These are phyloP conservation scores for Parasarocladium wereldwijsianum DNA, from an alignment of 2,329 filamentous ascomycete genomes.

Conservation along the genomic window DNA sequence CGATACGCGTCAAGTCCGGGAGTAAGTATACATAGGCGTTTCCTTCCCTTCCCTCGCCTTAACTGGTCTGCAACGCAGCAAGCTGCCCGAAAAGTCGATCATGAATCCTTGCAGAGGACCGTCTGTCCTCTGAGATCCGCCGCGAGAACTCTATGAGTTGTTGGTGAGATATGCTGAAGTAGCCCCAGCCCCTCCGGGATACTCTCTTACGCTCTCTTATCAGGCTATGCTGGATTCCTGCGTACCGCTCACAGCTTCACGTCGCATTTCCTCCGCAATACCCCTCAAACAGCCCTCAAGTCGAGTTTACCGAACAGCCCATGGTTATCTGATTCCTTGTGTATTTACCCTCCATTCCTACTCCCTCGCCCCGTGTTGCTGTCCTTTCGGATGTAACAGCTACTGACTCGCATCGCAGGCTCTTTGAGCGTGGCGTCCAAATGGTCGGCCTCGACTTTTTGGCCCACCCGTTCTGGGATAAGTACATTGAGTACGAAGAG, in stretches of 20 bases:
- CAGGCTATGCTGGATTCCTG: constrained; percentile 40
- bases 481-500: constrained; percentile 95
- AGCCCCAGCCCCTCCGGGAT: constrained; percentile 39
- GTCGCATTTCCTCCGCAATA: constrained; percentile 20
- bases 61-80: constrained; percentile 10
- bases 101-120: too few relatives aligned
- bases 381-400: constrained; percentile 6
- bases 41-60: constrained; percentile 5
- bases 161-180: constrained; percentile 61
- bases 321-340: constrained; percentile 18
- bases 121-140: too few relatives aligned
- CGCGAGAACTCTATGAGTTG: constrained; percentile 22
- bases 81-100: constrained; percentile 15
- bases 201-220: constrained; percentile 49
- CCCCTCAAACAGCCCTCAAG: constrained; percentile 8
- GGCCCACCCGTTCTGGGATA: constrained; percentile 96
- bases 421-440: constrained; percentile 80
- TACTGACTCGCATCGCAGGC: constrained; percentile 37
- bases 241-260: constrained; percentile 23
- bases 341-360: constrained; percentile 40
- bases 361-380: constrained; percentile 19
- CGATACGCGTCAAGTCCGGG: constrained; percentile 88
- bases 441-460: constrained; percentile 87
- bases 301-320: constrained; percentile 1
- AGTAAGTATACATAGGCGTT: constrained; percentile 61